These are phyloP conservation scores for Herpetospermum pedunculosum DNA, from an alignment of 306 rosid species.

Conservation along the genomic window DNA sequence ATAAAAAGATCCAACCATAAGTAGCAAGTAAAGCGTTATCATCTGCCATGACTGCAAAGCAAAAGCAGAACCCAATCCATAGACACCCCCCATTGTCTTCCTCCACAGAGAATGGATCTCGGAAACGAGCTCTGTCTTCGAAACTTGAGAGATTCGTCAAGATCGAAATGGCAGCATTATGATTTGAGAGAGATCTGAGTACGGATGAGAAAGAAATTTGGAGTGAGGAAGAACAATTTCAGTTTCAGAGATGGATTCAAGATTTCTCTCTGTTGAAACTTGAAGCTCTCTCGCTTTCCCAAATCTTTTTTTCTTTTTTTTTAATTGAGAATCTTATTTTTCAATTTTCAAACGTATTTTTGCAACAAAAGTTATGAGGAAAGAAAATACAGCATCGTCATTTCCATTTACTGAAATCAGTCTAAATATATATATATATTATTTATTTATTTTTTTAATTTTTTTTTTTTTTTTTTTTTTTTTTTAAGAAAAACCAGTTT, in stretches of 20 bases:
- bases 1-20: conserved; percentile 63
- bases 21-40: conserved; percentile 38
- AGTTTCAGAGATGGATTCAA: background rate
- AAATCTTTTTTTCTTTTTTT: background rate
- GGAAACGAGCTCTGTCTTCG: background rate
- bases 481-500: no score
- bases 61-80: conserved; percentile 29
- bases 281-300: background rate
- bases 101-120: background rate
- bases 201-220: background rate
- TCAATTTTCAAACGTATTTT: no score
- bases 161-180: background rate
- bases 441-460: no score
- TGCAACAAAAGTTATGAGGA: no score
- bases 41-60: conserved; percentile 52
- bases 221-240: background rate
- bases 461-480: no score
- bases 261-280: background rate
- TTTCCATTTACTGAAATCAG: no score
- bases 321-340: background rate
- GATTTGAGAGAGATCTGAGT: background rate
- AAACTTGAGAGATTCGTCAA: background rate
- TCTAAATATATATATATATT: no score
- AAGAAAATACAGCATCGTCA: no score
- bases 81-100: conserved; percentile 1